Evolutionary conservation across 768 basidiomycete species (phyloP).

Genomic region (Chalciporus pseudorubinellus): DNA sequence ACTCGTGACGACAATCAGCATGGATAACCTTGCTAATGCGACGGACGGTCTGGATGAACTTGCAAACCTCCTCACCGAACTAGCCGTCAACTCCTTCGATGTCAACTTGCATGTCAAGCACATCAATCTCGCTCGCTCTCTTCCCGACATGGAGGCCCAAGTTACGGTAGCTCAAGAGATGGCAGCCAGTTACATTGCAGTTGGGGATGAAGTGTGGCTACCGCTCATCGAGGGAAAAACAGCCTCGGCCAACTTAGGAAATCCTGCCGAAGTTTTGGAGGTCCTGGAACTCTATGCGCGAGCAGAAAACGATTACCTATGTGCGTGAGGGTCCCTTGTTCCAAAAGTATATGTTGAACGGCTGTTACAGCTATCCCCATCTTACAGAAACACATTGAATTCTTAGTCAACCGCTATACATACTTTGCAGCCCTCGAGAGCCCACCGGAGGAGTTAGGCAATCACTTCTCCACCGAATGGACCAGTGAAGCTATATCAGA

Average conservation of each 20-base stretch:
- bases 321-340: slow-evolving; percentile 45
- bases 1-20: slow-evolving; percentile 20
- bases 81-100: slow-evolving; percentile 60
- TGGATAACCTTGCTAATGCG: slow-evolving; percentile 46
- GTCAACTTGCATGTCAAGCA: slow-evolving; percentile 65
- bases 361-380: slow-evolving; percentile 66
- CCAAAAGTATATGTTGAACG: slow-evolving; percentile 16
- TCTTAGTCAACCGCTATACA: slow-evolving; percentile 44
- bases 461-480: slow-evolving; percentile 61
- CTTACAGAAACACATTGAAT: slow-evolving; percentile 64
- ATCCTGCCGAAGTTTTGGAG: slow-evolving; percentile 48
- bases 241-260: slow-evolving; percentile 49
- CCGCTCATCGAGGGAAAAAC: slow-evolving; percentile 59
- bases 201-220: slow-evolving; percentile 72
- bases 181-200: slow-evolving; percentile 59
- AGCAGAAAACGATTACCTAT: slow-evolving; percentile 77
- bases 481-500: slow-evolving; percentile 53
- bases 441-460: slow-evolving; percentile 51
- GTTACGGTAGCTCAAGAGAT: slow-evolving; percentile 62
- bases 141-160: slow-evolving; percentile 59
- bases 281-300: slow-evolving; percentile 59
- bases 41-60: slow-evolving; percentile 60
- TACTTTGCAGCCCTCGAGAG: slow-evolving; percentile 35
- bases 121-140: slow-evolving; percentile 55
- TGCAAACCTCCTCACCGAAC: slow-evolving; percentile 52